Base-by-base conservation (phyloP, 257 asterid genomes). In the Jaltomata sinuosa region DNA sequence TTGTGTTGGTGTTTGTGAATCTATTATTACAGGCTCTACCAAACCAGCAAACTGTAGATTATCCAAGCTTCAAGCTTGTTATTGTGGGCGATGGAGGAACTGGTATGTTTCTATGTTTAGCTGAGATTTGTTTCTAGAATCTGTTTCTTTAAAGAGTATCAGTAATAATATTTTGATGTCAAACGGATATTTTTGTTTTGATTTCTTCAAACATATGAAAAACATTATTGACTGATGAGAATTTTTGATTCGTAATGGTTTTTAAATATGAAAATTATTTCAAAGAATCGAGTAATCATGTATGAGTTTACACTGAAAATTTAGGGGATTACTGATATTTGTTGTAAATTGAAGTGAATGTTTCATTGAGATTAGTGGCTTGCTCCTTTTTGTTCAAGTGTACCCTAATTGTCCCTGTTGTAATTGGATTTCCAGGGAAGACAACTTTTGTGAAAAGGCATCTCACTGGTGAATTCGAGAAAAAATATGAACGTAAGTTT, bases 401-500 rank as follows among this genome's bases (percentile, higher is more conserved):
- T 89, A 85, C 87, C 27, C 19, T 22, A 36, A 65, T 42, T 52
- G 29, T 74, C 21, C 45, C 18, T 42, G 36, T 19, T 87, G 15
- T 9, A 31, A 34, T 74, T 83, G 29, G 4, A 31, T 14, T 47
- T 88, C 6, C 94, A 94, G 98, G 98, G 3, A 94, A 94, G 71
- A 94, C 97, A 6, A 93, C 98, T 6, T 94, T 94, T 82, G 98
- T 94, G 86, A 94, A 94, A 86, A 93, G 98, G 90, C 98, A 94
- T 89, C 90, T 94, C 11, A 94, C 98, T 3, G 98, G 98, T 77
- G 98, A 94, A 94, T 94, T 93, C 38, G 98, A 94, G 91, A 94
- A 94, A 92, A 94, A 92, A 90, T 94, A 94, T 62, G 98, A 94
- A 79, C 97, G 97, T 93, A 85, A 88, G 97, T 83, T 1, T 36